Evolutionary conservation across 495 filamentous ascomycete genomes (phyloP).

Genomic region (Penicillium waksmanii): DNA sequence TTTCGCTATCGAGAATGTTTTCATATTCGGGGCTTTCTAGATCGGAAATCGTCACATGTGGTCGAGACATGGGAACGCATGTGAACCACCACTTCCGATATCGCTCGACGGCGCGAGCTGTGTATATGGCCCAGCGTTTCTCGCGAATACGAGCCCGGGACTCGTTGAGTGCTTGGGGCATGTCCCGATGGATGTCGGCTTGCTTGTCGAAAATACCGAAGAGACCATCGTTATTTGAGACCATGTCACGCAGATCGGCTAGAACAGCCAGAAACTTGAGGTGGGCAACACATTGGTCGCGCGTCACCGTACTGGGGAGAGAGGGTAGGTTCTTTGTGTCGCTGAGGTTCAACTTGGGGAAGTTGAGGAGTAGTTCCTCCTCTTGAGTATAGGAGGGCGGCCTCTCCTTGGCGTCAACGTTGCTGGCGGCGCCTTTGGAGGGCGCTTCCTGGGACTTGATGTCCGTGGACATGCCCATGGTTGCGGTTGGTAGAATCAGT

Average conservation of each 20-base stretch:
- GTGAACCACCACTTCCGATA: constrained; percentile 72
- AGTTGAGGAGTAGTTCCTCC: constrained; percentile 10
- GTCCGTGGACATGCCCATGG: constrained; percentile 21
- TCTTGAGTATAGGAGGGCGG: constrained; percentile 26
- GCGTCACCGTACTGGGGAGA: constrained; percentile 9
- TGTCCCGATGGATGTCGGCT: constrained; percentile 25
- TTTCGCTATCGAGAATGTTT: constrained; percentile 14
- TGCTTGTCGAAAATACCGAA: constrained; percentile 63
- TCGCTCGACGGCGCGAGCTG: constrained; percentile 71
- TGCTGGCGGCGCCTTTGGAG: background rate
- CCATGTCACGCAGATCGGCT: constrained; percentile 64
- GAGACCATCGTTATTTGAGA: constrained; percentile 67
- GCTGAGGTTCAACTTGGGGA: constrained; percentile 24
- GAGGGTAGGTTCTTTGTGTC: background rate
- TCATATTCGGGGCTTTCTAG: constrained; percentile 18
- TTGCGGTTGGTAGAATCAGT: constrained; percentile 11
- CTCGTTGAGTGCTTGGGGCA: constrained; percentile 17
- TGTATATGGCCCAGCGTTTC: constrained; percentile 79
- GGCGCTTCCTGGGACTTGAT: constrained; percentile 20
- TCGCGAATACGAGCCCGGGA: constrained; percentile 56
- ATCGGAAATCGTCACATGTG: constrained; percentile 16
- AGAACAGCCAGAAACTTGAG: constrained; percentile 76
- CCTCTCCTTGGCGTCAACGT: constrained; percentile 7
- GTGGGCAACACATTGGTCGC: constrained; percentile 66
- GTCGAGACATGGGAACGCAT: constrained; percentile 24